Evolutionary conservation across 2,329 filamentous ascomycete species (phyloP).

Genomic region (Trichoderma sp.): DNA sequence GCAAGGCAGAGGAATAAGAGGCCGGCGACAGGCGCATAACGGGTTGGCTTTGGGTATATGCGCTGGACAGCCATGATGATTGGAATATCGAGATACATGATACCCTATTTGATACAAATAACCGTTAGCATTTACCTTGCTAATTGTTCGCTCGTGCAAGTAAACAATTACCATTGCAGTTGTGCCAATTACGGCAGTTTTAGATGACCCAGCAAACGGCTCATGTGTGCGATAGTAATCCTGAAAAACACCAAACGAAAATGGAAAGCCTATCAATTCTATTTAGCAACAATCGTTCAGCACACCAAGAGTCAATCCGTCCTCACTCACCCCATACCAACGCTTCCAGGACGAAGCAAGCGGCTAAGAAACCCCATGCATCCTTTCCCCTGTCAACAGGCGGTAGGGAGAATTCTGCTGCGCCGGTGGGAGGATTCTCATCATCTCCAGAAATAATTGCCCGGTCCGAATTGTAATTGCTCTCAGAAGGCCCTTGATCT

Average conservation of each 20-base stretch:
- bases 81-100: constrained; percentile 56
- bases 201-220: constrained; percentile 50
- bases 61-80: constrained; percentile 47
- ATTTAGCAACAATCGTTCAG: neutral
- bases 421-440: neutral
- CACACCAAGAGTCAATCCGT: neutral
- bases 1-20: constrained; percentile 52
- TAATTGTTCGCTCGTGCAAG: neutral
- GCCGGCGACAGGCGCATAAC: constrained; percentile 45
- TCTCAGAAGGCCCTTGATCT: neutral
- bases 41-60: constrained; percentile 41
- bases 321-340: constrained; percentile 34
- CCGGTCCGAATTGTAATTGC: constrained; percentile 2
- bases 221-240: constrained; percentile 59
- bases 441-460: neutral
- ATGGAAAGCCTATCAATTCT: constrained; percentile 56
- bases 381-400: constrained; percentile 36
- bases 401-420: constrained; percentile 28
- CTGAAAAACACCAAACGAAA: constrained; percentile 65
- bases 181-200: constrained; percentile 60
- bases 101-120: constrained; percentile 36
- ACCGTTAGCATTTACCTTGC: neutral
- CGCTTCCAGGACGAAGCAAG: constrained; percentile 35
- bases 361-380: constrained; percentile 35
- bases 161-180: constrained; percentile 46